Base-by-base conservation (phyloP, 192 early-diverging fungal genomes). In the Podochytrium sp. region DNA sequence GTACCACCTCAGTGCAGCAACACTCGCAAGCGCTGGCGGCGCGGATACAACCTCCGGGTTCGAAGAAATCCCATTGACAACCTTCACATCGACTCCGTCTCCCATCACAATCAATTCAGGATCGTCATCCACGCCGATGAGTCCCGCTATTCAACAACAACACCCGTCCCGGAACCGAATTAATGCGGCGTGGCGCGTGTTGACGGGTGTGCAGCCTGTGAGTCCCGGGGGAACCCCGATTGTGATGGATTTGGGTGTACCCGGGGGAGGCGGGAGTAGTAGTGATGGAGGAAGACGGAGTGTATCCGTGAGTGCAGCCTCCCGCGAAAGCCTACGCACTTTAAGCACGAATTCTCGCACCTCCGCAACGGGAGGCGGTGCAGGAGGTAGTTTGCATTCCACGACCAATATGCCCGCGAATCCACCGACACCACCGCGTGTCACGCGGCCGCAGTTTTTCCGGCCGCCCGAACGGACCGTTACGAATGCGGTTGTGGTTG, bases 401-500 rank as follows among this genome's bases (percentile, higher is more conserved):
- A n/a, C n/a, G n/a, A n/a, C n/a, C n/a, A n/a, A n/a, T n/a, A n/a
- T n/a, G n/a, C n/a, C n/a, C n/a, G n/a, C n/a, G n/a, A n/a, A n/a
- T n/a, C n/a, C n/a, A n/a, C n/a, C n/a, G n/a, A n/a, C n/a, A n/a
- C n/a, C n/a, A n/a, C n/a, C n/a, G n/a, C n/a, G n/a, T n/a, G n/a
- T n/a, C n/a, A n/a, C 43, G n/a, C 43, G 43, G 43, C n/a, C 27
- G 43, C 12, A 10, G n/a, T 34, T 69, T 38, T 72, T 72, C 58
- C 71, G 62, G 5, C 47, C 72, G 7, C 72, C 72, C 12, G 32
- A 25, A 25, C 35, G 72, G 37, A 74, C 60, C 5, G 72, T 74
- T 18, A 53, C 72, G 25, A 55, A 25, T 52, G 20, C 35, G 18
- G 42, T 49, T 3, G 53, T 29, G 16, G 65, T 25, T 32, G 65